Base-by-base conservation (phyloP, 306 rosid genomes). In the Canavalia ensiformis region DNA sequence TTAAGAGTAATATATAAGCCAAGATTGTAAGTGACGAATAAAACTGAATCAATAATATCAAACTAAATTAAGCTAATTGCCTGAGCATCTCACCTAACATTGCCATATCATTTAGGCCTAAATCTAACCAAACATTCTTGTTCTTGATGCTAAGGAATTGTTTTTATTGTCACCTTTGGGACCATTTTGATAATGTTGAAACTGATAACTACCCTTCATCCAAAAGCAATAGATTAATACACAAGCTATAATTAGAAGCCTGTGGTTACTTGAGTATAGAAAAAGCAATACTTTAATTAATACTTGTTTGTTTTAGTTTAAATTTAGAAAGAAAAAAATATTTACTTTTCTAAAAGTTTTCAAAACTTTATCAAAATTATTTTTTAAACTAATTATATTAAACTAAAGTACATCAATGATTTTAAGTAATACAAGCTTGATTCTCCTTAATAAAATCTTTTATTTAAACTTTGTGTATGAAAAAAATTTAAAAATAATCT, bases 1-100 rank as follows among this genome's bases (percentile, higher is more conserved):
- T 8, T 50, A 50, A 1, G 46, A 44, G 42, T 75, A 59, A 28
- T 30, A 64, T n/a, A 75, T 39, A 47, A n/a, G 71, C 59, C 29
- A 45, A 4, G 28, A 59, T 77, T 51, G 58, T 2, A 37, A 37
- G 50, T n/a, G 59, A 34, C 28, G 8, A 45, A 79, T 69, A 57
- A 35, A 57, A 46, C 7, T 29, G 31, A 69, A 69, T 57, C 51
- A 34, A 41, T 25, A 69, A 45, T 58, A 56, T 57, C 51, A 44
- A 46, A 7, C 63, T 57, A 58, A 45, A 69, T 31, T 46, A 69
- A 69, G 71, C 30, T 45, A 69, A 46, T 56, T 45, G 9, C 50
- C 58, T 6, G 58, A 73, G 81, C 74, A 81, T 81, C 62, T 74
- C 75, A 74, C 80, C 81, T 42, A 65, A 54, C 75, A 51, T 5